These are phyloP conservation scores for Lasiosphaeria ovina DNA, from an alignment of 495 filamentous ascomycete genomes.

Conservation along the genomic window DNA sequence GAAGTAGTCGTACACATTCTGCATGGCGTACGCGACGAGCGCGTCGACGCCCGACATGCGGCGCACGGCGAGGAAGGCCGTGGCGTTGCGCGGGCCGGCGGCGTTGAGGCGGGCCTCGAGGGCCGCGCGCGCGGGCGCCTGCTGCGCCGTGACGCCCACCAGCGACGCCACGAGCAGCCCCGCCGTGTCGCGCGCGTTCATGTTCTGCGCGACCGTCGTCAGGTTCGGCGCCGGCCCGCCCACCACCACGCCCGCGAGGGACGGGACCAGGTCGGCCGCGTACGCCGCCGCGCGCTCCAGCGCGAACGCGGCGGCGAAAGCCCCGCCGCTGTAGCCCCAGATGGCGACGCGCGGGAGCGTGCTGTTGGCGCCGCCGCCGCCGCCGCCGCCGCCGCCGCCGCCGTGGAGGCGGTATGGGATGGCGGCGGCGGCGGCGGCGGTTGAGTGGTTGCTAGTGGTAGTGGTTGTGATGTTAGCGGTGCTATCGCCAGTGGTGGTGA, in stretches of 20 bases:
- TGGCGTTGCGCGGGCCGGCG: conserved; percentile 28
- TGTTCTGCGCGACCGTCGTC: conserved; percentile 23
- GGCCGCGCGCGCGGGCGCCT: conserved; percentile 17
- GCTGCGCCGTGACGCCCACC: conserved; percentile 30
- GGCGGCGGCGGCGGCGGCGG: no score
- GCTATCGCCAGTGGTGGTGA: no score
- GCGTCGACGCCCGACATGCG: conserved; percentile 27
- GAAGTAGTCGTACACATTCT: conserved; percentile 43
- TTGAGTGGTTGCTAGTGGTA: no score
- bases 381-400: no score
- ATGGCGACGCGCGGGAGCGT: conserved; percentile 32
- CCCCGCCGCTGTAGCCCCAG: conserved; percentile 60
- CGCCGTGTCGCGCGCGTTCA: conserved; percentile 23
- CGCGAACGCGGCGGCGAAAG: conserved; percentile 54
- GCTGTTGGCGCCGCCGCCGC: background rate
- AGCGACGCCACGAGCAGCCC: conserved; percentile 24
- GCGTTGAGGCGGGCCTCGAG: conserved; percentile 20
- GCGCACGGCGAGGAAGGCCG: conserved; percentile 30
- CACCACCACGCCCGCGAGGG: conserved; percentile 45
- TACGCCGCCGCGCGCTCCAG: conserved; percentile 34
- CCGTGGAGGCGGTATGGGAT: no score
- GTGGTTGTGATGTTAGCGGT: no score
- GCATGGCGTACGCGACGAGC: conserved; percentile 25
- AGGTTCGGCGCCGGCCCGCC: conserved; percentile 47
- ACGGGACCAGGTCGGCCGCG: no score